Conservation (phyloP, 352 stramenopile species). For the Globisporangium takayamanum region DNA sequence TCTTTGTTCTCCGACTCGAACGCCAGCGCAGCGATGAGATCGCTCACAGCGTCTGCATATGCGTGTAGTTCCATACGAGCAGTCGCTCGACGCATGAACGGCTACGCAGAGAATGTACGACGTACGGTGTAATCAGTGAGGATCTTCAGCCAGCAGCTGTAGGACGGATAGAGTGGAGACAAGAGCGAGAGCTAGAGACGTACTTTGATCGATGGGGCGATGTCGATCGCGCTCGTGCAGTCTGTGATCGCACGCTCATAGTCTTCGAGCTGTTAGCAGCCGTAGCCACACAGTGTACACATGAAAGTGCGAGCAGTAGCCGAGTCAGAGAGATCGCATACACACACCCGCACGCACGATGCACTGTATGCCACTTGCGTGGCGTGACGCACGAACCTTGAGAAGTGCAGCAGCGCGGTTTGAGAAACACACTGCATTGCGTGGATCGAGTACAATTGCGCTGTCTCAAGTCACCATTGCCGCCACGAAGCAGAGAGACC, state of each 20-base stretch:
- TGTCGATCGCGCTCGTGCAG: slow-evolving; percentile 36
- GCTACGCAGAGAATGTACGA: slow-evolving; percentile 15
- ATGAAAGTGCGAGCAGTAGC: neutral
- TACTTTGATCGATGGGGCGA: slow-evolving; percentile 57
- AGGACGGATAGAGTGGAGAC: neutral
- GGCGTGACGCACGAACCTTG: slow-evolving; percentile 25
- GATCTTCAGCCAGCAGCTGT: too few relatives aligned
- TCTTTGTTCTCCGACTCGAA: slow-evolving; percentile 55
- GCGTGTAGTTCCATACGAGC: slow-evolving; percentile 27
- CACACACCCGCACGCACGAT: neutral
- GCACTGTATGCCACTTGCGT: neutral
- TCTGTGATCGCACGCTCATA: slow-evolving; percentile 37
- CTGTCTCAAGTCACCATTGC: slow-evolving; percentile 9
- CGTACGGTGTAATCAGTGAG: neutral
- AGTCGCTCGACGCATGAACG: slow-evolving; percentile 48
- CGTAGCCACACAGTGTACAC: neutral
- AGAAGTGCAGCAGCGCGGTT: slow-evolving; percentile 61
- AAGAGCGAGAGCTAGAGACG: neutral
- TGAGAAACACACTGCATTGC: slow-evolving; percentile 41
- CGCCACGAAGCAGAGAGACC: too few relatives aligned
- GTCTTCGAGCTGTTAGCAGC: slow-evolving; percentile 22
- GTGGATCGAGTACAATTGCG: slow-evolving; percentile 39
- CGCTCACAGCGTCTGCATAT: slow-evolving; percentile 25
- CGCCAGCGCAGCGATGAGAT: slow-evolving; percentile 32
- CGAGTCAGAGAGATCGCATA: neutral